These are phyloP conservation scores for Fistulifera pelliculosa DNA, from an alignment of 108 stramenopile genomes.

Conservation along the genomic window DNA sequence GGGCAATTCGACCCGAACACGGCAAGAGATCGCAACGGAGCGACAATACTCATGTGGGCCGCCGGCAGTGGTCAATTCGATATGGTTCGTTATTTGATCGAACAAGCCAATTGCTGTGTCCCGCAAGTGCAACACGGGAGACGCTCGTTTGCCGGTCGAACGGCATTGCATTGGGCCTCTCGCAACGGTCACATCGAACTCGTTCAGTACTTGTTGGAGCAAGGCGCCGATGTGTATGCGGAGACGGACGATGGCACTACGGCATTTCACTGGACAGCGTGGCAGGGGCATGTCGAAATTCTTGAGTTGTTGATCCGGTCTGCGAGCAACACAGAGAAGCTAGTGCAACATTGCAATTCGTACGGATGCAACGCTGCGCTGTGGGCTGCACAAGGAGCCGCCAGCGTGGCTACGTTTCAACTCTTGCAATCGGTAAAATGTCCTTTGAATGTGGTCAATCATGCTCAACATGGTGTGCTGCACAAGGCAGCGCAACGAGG, in stretches of 20 bases:
- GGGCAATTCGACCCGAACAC: conserved; percentile 13
- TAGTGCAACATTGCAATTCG: conserved; percentile 28
- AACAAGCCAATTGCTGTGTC: conserved; percentile 35
- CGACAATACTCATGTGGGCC: conserved; percentile 66
- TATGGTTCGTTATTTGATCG: conserved; percentile 45
- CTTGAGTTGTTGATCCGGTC: conserved; percentile 48
- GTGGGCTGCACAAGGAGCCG: conserved; percentile 70
- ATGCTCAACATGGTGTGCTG: conserved; percentile 70
- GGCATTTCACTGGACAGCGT: conserved; percentile 80
- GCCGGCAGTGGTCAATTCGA: conserved; percentile 66
- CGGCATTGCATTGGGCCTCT: conserved; percentile 82
- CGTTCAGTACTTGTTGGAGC: conserved; percentile 46
- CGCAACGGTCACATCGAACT: conserved; percentile 69
- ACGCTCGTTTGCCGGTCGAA: conserved; percentile 68
- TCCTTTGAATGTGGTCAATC: conserved; percentile 42
- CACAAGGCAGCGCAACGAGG: conserved; percentile 85
- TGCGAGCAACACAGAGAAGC: not conserved
- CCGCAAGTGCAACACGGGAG: conserved; percentile 67
- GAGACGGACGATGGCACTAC: conserved; percentile 75
- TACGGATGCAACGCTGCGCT: conserved; percentile 81
- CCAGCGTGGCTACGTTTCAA: conserved; percentile 21
- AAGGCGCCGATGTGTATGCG: conserved; percentile 47
- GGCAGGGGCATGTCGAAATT: conserved; percentile 70
- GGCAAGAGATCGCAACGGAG: conserved; percentile 45
- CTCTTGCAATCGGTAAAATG: conserved; percentile 52